phyloP scores from a whole-genome alignment of 1,139 yeast species.

The Yamadazyma aaseri region DNA sequence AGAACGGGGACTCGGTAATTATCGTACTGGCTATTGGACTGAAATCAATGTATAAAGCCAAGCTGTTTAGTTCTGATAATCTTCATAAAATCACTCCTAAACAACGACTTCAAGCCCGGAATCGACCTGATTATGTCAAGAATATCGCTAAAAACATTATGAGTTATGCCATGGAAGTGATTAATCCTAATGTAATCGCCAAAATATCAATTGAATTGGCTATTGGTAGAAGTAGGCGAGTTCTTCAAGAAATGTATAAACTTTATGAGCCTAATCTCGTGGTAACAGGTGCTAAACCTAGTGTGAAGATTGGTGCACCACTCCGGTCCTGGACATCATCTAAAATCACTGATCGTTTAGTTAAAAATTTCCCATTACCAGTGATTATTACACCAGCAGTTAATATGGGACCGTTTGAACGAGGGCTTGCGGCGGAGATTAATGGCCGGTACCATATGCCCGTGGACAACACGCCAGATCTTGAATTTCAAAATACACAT shows the following conservation, averaged over 20 bases:
- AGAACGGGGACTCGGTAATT: conserved; percentile 64
- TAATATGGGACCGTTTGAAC: conserved; percentile 58
- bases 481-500: too few relatives aligned
- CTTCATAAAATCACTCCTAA: conserved; percentile 19
- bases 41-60: conserved; percentile 3
- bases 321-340: conserved; percentile 61
- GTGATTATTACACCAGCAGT: conserved; percentile 65
- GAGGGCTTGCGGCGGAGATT: conserved; percentile 23
- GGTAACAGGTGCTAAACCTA: conserved; percentile 61
- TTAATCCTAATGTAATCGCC: conserved; percentile 49
- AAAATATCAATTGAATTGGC: conserved; percentile 64
- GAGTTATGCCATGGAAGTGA: conserved; percentile 45
- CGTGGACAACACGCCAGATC: conserved; percentile 1
- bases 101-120: conserved; percentile 32
- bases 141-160: conserved; percentile 41
- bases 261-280: conserved; percentile 64
- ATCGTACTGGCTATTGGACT: conserved; percentile 45
- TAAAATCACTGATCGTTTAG: conserved; percentile 60
- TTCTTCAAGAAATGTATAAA: conserved; percentile 59
- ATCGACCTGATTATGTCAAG: conserved; percentile 34
- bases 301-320: conserved; percentile 45
- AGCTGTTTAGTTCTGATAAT: not conserved
- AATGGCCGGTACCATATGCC: conserved; percentile 15
- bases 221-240: conserved; percentile 56
- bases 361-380: conserved; percentile 66